Percentiles rank a stretch among this genome's conserved stretches.
phyloP scores from a whole-genome alignment of 1,139 yeast genomes.

The Geotrichum europaeum region DNA sequence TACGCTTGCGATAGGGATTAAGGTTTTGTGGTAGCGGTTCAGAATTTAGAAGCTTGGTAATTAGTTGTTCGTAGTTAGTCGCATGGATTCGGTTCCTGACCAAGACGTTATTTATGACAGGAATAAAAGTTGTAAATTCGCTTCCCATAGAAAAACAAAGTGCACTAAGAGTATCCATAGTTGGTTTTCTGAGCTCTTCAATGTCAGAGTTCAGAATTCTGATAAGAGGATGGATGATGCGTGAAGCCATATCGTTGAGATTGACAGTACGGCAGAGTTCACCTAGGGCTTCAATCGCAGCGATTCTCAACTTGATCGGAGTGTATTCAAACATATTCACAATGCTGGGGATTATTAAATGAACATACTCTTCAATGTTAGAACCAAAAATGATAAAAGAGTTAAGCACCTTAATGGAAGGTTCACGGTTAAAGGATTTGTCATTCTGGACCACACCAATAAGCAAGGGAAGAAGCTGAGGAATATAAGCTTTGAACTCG shows the following conservation, averaged over 20 bases:
- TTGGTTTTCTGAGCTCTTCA: conserved; percentile 58
- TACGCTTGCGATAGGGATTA: conserved; percentile 46
- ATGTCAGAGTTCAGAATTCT: conserved; percentile 52
- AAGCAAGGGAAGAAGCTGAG: conserved; percentile 69
- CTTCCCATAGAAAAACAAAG: conserved; percentile 74
- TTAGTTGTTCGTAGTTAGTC: conserved; percentile 72
- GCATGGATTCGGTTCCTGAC: conserved; percentile 61
- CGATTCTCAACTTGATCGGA: conserved; percentile 50
- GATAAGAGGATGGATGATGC: conserved; percentile 81
- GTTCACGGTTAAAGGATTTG: conserved; percentile 50
- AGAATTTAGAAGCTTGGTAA: conserved; percentile 70
- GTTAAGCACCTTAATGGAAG: conserved; percentile 71
- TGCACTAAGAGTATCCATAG: conserved; percentile 77
- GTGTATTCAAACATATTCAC: conserved; percentile 64
- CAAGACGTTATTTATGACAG: conserved; percentile 71
- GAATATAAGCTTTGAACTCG: conserved; percentile 80
- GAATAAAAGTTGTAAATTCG: conserved; percentile 82
- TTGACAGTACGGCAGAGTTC: conserved; percentile 68
- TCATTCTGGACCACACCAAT: conserved; percentile 77
- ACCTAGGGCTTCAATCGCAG: conserved; percentile 82
- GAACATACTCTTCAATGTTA: conserved; percentile 82
- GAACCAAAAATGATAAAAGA: conserved; percentile 87
- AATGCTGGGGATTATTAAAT: conserved; percentile 76
- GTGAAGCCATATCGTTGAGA: conserved; percentile 81
- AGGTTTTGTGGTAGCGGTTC: conserved; percentile 82